Evolutionary conservation across 768 basidiomycete genomes (phyloP), one percentile per base, ranked within the genome.

Genomic region (Pleurotus eryngii): DNA sequence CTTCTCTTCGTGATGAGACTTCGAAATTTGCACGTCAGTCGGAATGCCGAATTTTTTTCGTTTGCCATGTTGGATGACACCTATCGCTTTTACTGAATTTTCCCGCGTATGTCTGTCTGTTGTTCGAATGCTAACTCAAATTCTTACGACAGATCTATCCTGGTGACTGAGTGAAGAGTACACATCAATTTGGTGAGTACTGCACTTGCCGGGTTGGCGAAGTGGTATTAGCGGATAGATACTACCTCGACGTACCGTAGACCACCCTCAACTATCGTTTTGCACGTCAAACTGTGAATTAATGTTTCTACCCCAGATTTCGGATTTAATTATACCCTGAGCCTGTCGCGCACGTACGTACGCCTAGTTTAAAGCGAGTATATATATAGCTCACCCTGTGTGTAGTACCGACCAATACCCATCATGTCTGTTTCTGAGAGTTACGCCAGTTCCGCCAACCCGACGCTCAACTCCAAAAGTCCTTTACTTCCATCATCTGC

Each of bases 1-100:
- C 37, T 60, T 58, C 56, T 51, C 61, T 58, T 61, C 61, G 61
- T 65, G 67, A 68, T 51, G 30, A 46, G 60, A 42, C 37, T 42
- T 42, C 58, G 68, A 73, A 68, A 74, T 83, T 83, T 83, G 82
- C 82, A 84, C 81, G 82, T 83, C 82, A 84, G 82, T 82, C 81
- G 53, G 78, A 82, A 66, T 65, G 61, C 60, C 59, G 53, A 61
- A 61, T 65, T 65, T 67, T 67, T 63, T 51, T 57, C 59, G 63
- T 65, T 59, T 61, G 64, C 56, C 63, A 64, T 61, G 64, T 39
- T 74, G 60, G 81, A 79, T 71, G 79, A 64, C 51, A 73, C 63
- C 63, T 62, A 64, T 65, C 71, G 72, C 76, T 67, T 72, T 73
- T 49, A 60, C 82, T 83, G 81, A 82, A 60, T 40, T 49, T 58